Evolutionary conservation across 2,329 filamentous ascomycete genomes (phyloP).

Genomic region (Pseudocercospora pini-densiflorae): DNA sequence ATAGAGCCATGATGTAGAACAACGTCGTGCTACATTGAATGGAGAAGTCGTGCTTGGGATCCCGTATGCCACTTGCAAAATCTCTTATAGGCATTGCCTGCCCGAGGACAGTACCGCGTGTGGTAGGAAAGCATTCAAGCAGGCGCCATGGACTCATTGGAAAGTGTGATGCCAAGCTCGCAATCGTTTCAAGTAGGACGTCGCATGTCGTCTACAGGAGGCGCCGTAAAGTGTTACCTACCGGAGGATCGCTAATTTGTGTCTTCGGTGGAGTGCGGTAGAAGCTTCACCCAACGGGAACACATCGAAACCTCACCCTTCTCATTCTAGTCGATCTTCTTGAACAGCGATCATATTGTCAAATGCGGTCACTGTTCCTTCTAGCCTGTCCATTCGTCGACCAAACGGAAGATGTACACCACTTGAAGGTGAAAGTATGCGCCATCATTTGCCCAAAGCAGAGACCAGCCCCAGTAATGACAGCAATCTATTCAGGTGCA

Average conservation of each 20-base stretch:
- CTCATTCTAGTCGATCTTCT: no score
- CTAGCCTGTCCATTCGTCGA: no score
- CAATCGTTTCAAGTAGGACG: background rate
- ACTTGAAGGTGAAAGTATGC: no score
- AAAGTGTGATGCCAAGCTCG: background rate
- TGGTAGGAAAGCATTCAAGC: background rate
- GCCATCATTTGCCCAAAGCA: no score
- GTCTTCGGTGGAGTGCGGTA: background rate
- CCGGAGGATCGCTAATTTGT: background rate
- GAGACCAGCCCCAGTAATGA: background rate
- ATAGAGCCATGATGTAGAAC: background rate
- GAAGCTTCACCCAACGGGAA: background rate
- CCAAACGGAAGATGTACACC: no score
- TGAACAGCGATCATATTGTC: no score
- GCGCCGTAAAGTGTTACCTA: background rate
- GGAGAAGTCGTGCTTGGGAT: background rate
- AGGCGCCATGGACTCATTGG: background rate
- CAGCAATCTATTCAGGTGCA: background rate
- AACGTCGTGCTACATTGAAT: background rate
- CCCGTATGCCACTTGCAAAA: background rate
- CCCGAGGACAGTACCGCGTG: background rate
- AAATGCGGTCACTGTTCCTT: no score
- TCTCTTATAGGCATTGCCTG: background rate
- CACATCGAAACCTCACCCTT: no score
- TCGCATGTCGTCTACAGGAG: background rate